phyloP scores from a whole-genome alignment of 2,329 filamentous ascomycete species.

The Pseudogymnoascus verrucosus region DNA sequence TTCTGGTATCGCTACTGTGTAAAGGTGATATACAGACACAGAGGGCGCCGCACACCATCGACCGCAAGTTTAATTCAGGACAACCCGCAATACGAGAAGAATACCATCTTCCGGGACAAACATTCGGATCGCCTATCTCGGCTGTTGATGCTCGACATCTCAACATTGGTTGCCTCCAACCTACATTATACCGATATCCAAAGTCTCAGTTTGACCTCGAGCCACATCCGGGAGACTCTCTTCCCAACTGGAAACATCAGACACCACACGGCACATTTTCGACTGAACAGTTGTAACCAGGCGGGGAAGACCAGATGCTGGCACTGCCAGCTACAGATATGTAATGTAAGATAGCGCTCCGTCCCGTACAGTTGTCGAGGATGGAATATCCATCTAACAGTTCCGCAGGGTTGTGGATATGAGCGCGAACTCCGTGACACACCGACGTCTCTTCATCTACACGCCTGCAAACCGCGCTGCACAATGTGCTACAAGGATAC shows the following conservation, averaged over 20 bases:
- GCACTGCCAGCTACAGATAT: not conserved
- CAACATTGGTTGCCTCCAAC: not conserved
- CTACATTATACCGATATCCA: constrained; percentile 1
- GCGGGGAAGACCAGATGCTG: not conserved
- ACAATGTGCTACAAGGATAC: not conserved
- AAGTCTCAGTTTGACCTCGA: not conserved
- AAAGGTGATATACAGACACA: not conserved
- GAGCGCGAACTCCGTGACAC: not conserved
- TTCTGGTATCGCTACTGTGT: not conserved
- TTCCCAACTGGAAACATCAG: not conserved
- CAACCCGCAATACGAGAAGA: not conserved
- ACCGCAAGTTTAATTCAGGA: not conserved
- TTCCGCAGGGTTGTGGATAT: not conserved
- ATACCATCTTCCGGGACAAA: not conserved
- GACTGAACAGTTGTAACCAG: not conserved
- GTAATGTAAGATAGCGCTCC: not conserved
- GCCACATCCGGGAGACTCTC: not conserved
- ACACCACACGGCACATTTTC: not conserved
- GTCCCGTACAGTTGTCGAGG: not conserved
- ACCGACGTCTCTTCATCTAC: not conserved
- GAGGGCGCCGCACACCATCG: not conserved
- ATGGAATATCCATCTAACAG: not conserved
- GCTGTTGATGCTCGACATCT: not conserved
- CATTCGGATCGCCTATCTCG: not conserved
- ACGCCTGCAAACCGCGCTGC: not conserved